phyloP scores from a whole-genome alignment of 345 rosid genomes.

The Eucalyptus cloeziana region DNA sequence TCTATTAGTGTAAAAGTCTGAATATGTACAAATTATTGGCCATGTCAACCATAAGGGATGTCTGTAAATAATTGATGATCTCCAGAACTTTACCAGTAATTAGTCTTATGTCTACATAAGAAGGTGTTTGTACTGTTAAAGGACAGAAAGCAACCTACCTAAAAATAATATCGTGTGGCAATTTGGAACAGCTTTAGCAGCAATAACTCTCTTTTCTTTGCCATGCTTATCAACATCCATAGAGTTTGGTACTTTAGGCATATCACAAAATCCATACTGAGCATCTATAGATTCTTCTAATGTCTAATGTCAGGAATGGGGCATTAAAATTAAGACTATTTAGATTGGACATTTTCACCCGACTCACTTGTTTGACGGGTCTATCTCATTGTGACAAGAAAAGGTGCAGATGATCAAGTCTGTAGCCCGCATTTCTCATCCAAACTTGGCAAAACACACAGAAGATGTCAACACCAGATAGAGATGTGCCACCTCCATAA shows the following conservation, averaged over 20 bases:
- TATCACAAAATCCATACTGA: no score
- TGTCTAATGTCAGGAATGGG: no score
- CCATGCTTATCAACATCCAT: no score
- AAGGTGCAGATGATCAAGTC: neutral
- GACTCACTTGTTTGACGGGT: no score
- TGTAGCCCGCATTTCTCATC: neutral
- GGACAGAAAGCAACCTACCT: neutral
- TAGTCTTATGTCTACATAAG: neutral
- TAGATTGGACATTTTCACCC: no score
- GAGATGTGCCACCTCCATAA: neutral
- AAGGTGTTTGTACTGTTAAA: neutral
- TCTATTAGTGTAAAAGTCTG: no score
- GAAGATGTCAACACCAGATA: neutral
- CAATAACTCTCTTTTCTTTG: no score
- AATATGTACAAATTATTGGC: neutral
- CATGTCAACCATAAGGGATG: neutral
- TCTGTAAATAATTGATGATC: neutral
- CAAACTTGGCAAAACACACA: neutral
- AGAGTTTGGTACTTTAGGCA: no score
- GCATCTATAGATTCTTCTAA: no score
- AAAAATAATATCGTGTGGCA: neutral
- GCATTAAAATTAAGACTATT: no score
- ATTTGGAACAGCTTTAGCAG: no score
- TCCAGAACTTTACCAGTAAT: neutral
- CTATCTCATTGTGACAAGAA: neutral